Base-by-base conservation (phyloP, 2,329 filamentous ascomycete species). In the Fusarium phyllophilum region DNA sequence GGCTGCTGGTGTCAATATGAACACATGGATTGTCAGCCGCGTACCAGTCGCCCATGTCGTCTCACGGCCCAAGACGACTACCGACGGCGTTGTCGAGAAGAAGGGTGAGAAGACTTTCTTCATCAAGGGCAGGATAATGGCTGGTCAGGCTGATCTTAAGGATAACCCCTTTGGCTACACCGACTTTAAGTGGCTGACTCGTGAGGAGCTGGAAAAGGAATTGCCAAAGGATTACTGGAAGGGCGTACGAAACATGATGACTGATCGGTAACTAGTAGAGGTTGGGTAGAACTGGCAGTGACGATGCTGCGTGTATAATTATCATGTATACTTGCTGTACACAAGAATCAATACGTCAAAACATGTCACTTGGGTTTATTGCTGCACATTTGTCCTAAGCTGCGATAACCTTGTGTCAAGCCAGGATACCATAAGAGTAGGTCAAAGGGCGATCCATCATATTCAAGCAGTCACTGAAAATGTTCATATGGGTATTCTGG, bases 21-120 rank as follows among this genome's bases (percentile, higher is more conserved):
- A 98, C 86, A 98, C 95, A 62, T 99, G 96, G 95, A 90, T 98
- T 77, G 93, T 99, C 58, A 96, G 95, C 69, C 95, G 95, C 78
- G 93, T 93, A 66, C 96, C 96, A 17, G 89, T 98, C 66, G 96
- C 95, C 33, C 93, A 98, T 84, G 85, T 93, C 79, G 87, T 93
- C 75, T 85, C 85, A 70, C 85, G 90, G 72, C 87, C 87, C 76
- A 75, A 82, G 78, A 77, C 86, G 79, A 81, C 82, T 76, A 80
- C 83, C 76, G 84, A 87, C 79, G 81, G 82, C 51, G 78, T 81
- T 38, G 78, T 87, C 51, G 79, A 82, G 66, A 77, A 81, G 75
- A 84, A 87, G 64, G 94, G 94, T 61, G 89, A 93, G 79, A 98
- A 97, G 88, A 92, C 91, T 6, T 99, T 99, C 84, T 98, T 97